phyloP scores from a whole-genome alignment of 495 filamentous ascomycete species.

The Penicillium odoratum region DNA sequence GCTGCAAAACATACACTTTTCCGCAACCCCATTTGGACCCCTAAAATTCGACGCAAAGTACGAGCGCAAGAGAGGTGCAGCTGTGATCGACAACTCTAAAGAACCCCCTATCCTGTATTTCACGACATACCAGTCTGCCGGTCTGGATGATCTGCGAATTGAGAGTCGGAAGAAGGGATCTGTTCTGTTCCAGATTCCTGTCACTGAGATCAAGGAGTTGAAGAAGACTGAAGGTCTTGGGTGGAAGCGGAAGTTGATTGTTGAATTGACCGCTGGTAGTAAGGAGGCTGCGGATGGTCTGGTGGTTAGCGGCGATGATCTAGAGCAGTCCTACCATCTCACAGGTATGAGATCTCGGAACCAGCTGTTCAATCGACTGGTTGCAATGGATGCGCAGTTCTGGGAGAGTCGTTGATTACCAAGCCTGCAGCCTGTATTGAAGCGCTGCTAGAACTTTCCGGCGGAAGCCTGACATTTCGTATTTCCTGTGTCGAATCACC shows the following conservation, averaged over 20 bases:
- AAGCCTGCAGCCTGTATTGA: background rate
- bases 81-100: constrained; percentile 64
- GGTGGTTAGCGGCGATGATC: constrained; percentile 58
- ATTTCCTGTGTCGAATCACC: background rate
- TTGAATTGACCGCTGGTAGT: constrained; percentile 73
- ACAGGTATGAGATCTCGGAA: constrained; percentile 75
- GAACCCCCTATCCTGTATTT: constrained; percentile 44
- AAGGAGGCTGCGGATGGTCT: constrained; percentile 78
- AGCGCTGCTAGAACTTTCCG: background rate
- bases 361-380: constrained; percentile 81
- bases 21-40: constrained; percentile 56
- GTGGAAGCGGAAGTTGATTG: constrained; percentile 86
- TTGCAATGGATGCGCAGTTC: constrained; percentile 82
- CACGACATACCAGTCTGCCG: constrained; percentile 47
- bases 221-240: constrained; percentile 83
- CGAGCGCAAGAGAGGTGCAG: constrained; percentile 68
- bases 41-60: constrained; percentile 73
- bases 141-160: constrained; percentile 33
- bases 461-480: background rate
- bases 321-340: constrained; percentile 54
- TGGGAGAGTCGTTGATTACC: constrained; percentile 73
- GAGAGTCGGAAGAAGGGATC: constrained; percentile 42
- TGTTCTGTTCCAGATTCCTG: constrained; percentile 46
- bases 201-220: constrained; percentile 64
- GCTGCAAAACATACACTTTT: constrained; percentile 50